Evolutionary conservation across 129 eudicot species (phyloP), one percentile per base, ranked within the genome.

Genomic region (Scalesia atractyloides): DNA sequence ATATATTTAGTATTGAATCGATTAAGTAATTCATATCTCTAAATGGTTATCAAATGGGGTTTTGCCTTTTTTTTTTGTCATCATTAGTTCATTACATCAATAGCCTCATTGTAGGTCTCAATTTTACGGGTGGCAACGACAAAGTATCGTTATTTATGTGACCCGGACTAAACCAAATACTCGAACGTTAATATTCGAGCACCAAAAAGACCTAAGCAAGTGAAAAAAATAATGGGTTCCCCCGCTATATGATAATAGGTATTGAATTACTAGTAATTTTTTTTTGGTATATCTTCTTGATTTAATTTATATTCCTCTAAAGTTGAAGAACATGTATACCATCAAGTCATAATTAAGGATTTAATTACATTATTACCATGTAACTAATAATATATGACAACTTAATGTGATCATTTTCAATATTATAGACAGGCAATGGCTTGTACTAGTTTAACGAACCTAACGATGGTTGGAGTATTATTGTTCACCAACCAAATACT

Each of bases 401-500:
- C 13, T 14, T 48, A 48, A 48, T 15, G 53, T 14, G 53, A 48
- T 48, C 53, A 48, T 12, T 12, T 48, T 41, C 46, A 41, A 48
- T 48, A 48, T 13, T 13, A 48, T 48, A 48, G 53, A 48, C 53
- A 41, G 46, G 10, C 46, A 48, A 41, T 41, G 46, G 46, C 11
- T 9, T 24, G n/a, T 57, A 76, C 69, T 76, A 68, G 52, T 58
- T 60, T 76, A 76, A 69, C 36, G 69, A 69, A 76, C 81, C 70
- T 59, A 76, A 76, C 68, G 44, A 59, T 76, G 52, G 75, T 76
- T 76, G 81, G 70, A 66, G 70, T 68, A 69, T 76, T 59, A 68
- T 68, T 76, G 81, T 69, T 76, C 70, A 76, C 70, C 81, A 61
- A 76, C 81, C 81, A 48, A 48, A 48, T 76, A 76, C 81, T 68